These are phyloP conservation scores for Yarrowia deformans DNA, from an alignment of 805 yeast species.

Conservation along the genomic window DNA sequence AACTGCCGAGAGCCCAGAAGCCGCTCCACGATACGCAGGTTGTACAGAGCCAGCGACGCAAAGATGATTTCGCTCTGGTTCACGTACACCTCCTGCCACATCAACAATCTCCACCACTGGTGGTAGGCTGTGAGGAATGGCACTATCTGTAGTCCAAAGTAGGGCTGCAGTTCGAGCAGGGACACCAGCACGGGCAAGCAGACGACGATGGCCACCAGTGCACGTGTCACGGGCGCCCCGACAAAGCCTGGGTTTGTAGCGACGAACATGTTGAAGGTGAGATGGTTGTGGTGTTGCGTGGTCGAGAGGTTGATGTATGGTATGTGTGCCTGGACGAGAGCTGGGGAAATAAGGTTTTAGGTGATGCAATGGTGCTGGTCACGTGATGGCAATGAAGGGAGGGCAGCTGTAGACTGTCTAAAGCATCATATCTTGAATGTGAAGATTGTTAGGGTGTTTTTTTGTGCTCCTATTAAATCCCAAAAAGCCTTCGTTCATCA, in stretches of 20 bases:
- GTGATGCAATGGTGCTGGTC: background rate
- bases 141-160: conserved; percentile 48
- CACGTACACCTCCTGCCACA: conserved; percentile 48
- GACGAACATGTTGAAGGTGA: conserved; percentile 47
- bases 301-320: background rate
- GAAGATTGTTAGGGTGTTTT: too few relatives aligned
- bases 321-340: background rate
- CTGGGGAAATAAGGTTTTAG: conserved; percentile 25
- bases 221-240: conserved; percentile 51
- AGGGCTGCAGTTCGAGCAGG: conserved; percentile 51
- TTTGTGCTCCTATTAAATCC: too few relatives aligned
- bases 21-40: conserved; percentile 53
- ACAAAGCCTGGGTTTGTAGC: conserved; percentile 53
- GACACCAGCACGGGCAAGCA: conserved; percentile 51
- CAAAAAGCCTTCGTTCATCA: too few relatives aligned
- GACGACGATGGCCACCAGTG: conserved; percentile 44
- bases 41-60: conserved; percentile 51
- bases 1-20: conserved; percentile 52
- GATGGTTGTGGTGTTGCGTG: background rate
- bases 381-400: conserved; percentile 2
- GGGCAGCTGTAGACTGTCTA: background rate
- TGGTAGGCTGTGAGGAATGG: conserved; percentile 52
- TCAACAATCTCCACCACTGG: conserved; percentile 51
- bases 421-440: too few relatives aligned
- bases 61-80: conserved; percentile 53